Evolutionary conservation across 2,329 filamentous ascomycete genomes (phyloP).

Genomic region (Geosmithia flava): DNA sequence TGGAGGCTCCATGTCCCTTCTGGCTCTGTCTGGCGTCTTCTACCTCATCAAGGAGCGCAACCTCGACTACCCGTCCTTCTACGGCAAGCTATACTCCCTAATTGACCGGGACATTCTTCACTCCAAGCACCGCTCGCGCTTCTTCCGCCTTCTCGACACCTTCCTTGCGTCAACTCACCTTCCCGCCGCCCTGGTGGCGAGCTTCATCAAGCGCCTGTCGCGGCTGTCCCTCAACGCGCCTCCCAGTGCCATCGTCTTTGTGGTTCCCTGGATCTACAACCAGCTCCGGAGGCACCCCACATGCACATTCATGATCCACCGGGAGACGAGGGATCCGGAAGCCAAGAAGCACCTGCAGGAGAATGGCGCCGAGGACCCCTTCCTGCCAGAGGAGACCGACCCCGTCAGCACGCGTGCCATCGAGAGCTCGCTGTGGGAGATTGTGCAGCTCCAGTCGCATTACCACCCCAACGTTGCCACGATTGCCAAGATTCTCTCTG

Average conservation of each 20-base stretch:
- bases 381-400: slow-evolving; percentile 61
- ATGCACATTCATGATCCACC: slow-evolving; percentile 94
- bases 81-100: slow-evolving; percentile 84
- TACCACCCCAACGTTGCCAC: slow-evolving; percentile 97
- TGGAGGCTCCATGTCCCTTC: slow-evolving; percentile 74
- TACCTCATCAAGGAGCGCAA: slow-evolving; percentile 90
- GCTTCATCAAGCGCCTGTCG: slow-evolving; percentile 89
- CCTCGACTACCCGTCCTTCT: slow-evolving; percentile 92
- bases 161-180: slow-evolving; percentile 89
- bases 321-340: slow-evolving; percentile 48
- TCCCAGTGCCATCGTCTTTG: slow-evolving; percentile 75
- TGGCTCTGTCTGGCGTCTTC: slow-evolving; percentile 87
- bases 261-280: slow-evolving; percentile 93
- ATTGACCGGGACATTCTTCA: slow-evolving; percentile 78
- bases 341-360: slow-evolving; percentile 47
- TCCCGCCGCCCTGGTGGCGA: slow-evolving; percentile 79
- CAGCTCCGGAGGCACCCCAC: slow-evolving; percentile 79
- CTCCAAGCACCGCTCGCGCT: slow-evolving; percentile 85
- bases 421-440: slow-evolving; percentile 89
- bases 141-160: slow-evolving; percentile 83
- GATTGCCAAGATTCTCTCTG: slow-evolving; percentile 82
- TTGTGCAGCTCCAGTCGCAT: slow-evolving; percentile 81
- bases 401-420: slow-evolving; percentile 80
- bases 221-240: slow-evolving; percentile 78
- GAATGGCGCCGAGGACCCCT: slow-evolving; percentile 57